Percentiles rank a stretch among this genome's conserved stretches.
These are phyloP conservation scores for Colletotrichum costaricense DNA, from an alignment of 2,329 filamentous ascomycete species.

Conservation along the genomic window DNA sequence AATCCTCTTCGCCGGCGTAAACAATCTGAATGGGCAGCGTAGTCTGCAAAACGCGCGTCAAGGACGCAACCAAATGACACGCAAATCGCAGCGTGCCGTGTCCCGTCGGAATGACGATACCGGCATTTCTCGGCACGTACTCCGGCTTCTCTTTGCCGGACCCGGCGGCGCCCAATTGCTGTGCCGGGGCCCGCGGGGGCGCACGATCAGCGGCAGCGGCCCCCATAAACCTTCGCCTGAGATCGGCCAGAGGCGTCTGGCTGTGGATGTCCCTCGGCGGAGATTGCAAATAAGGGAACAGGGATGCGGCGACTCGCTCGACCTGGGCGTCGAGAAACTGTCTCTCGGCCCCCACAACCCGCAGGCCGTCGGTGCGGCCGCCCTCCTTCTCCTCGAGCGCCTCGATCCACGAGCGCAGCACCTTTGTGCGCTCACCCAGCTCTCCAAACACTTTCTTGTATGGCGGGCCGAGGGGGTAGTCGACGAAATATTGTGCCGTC, in stretches of 20 bases:
- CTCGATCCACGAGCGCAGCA: constrained; percentile 39
- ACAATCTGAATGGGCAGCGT: constrained; percentile 49
- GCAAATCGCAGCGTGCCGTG: constrained; percentile 46
- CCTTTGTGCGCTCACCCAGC: constrained; percentile 43
- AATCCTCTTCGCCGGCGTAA: constrained; percentile 49
- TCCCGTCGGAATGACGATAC: constrained; percentile 50
- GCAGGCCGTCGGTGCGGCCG: neutral
- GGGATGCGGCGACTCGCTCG: constrained; percentile 34
- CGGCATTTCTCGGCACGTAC: constrained; percentile 38
- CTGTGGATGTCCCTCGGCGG: constrained; percentile 27
- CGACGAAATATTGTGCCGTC: constrained; percentile 38
- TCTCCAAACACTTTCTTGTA: constrained; percentile 47
- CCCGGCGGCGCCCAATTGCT: neutral
- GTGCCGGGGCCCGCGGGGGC: neutral
- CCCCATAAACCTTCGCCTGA: constrained; percentile 34
- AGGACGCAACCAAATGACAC: constrained; percentile 47
- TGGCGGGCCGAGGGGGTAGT: constrained; percentile 43
- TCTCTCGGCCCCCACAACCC: constrained; percentile 31
- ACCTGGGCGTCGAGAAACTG: constrained; percentile 21
- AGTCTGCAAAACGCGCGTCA: constrained; percentile 44
- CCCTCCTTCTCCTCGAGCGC: constrained; percentile 18
- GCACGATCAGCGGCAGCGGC: neutral
- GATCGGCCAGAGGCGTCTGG: constrained; percentile 36
- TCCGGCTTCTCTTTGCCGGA: neutral
- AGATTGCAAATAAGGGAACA: constrained; percentile 29